phyloP scores from a whole-genome alignment of 2,329 filamentous ascomycete genomes.

The Hirsutella minnesotensis region DNA sequence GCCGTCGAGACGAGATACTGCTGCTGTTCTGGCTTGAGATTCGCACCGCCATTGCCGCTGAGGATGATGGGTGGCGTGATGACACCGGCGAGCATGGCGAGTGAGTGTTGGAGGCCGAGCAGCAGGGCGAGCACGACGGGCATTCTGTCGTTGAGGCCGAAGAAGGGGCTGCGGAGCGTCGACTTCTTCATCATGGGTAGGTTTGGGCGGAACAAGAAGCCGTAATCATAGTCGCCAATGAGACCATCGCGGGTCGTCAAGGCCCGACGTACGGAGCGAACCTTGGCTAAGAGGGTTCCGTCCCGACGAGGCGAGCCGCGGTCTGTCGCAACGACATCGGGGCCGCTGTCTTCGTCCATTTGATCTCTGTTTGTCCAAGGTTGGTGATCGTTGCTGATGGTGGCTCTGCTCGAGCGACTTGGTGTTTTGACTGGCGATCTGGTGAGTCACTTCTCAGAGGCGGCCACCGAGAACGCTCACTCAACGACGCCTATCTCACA shows the following conservation, averaged over 20 bases:
- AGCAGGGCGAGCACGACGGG: conserved; percentile 63
- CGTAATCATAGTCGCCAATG: conserved; percentile 82
- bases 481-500: too few species aligned
- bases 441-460: too few species aligned
- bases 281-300: conserved; percentile 7
- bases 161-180: conserved; percentile 53
- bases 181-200: conserved; percentile 65
- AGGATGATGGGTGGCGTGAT: conserved; percentile 73
- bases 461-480: too few species aligned
- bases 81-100: conserved; percentile 65
- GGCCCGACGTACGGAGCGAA: conserved; percentile 19
- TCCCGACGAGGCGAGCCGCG: conserved; percentile 19
- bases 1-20: conserved; percentile 73
- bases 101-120: conserved; percentile 66
- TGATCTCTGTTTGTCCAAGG: too few species aligned
- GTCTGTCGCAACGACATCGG: conserved; percentile 34
- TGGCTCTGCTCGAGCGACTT: too few species aligned
- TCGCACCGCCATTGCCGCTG: conserved; percentile 46
- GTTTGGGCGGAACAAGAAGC: conserved; percentile 70
- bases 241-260: conserved; percentile 57
- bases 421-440: too few species aligned
- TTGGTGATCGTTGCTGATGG: too few species aligned
- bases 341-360: conserved; percentile 48
- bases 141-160: conserved; percentile 70
- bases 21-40: conserved; percentile 46